phyloP scores from a whole-genome alignment of 352 stramenopile species.

The Lagenidium giganteum region DNA sequence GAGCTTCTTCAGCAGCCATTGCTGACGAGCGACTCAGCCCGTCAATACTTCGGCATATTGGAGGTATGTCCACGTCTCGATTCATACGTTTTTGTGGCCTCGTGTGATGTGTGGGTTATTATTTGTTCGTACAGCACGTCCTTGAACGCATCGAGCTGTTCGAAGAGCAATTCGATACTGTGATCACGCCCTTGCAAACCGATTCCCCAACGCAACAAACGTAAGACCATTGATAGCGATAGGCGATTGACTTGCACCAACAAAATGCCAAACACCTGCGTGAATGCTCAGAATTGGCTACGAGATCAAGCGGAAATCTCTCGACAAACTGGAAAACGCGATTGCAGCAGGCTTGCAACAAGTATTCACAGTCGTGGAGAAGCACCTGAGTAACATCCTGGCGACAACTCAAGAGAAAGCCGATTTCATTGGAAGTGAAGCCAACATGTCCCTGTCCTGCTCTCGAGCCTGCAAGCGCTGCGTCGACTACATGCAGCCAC shows the following conservation, averaged over 20 bases:
- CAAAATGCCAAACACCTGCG: neutral
- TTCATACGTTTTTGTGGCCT: neutral
- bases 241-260: neutral
- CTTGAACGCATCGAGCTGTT: conserved; percentile 56
- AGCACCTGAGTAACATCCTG: conserved; percentile 42
- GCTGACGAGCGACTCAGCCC: conserved; percentile 45
- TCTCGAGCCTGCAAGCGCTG: conserved; percentile 66
- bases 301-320: conserved; percentile 64
- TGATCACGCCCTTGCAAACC: conserved; percentile 28
- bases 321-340: conserved; percentile 53
- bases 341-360: conserved; percentile 45
- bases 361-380: conserved; percentile 61
- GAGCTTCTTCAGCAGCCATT: conserved; percentile 65
- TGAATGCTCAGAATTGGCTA: conserved; percentile 51
- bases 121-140: conserved; percentile 29
- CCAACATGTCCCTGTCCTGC: conserved; percentile 66
- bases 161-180: conserved; percentile 50
- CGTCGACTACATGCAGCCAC: conserved; percentile 63
- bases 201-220: conserved; percentile 71
- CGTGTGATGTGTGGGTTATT: neutral
- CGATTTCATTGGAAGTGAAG: conserved; percentile 72
- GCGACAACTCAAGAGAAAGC: conserved; percentile 55
- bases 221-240: conserved; percentile 27
- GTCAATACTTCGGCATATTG: conserved; percentile 58
- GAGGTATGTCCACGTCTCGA: conserved; percentile 27